phyloP scores from a whole-genome alignment of 345 rosid genomes.

The Murraya paniculata region DNA sequence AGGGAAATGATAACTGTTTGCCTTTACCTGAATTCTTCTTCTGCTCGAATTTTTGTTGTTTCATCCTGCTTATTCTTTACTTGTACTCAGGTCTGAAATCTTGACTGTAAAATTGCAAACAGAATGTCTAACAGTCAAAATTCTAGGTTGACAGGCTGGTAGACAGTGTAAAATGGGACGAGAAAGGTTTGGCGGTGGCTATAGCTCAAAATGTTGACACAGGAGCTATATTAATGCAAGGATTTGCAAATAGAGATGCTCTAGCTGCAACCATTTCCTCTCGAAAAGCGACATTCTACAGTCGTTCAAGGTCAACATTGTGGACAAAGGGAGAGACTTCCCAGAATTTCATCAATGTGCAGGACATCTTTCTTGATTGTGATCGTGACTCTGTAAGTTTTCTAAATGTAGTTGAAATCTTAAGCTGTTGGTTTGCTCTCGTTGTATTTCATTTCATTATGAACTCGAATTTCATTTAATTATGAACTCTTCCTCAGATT shows the following conservation, averaged over 20 bases:
- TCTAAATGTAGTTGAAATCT: not conserved
- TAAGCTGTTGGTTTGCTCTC: not conserved
- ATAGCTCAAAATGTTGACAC: constrained; percentile 93
- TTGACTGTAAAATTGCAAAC: not conserved
- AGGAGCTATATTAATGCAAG: constrained; percentile 93
- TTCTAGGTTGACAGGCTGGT: constrained; percentile 65
- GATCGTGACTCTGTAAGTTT: constrained; percentile 79
- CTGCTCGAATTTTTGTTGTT: not conserved
- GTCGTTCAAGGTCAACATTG: constrained; percentile 77
- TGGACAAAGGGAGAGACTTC: constrained; percentile 97
- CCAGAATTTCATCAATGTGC: constrained; percentile 75
- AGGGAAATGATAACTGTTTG: not conserved
- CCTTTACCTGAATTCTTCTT: not conserved
- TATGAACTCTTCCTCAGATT: constrained; percentile 44
- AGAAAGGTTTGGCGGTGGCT: constrained; percentile 90
- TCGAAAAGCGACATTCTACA: constrained; percentile 84
- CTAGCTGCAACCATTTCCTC: constrained; percentile 64
- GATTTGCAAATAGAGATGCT: constrained; percentile 80
- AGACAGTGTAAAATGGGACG: constrained; percentile 88
- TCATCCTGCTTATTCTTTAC: not conserved
- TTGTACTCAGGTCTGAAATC: not conserved
- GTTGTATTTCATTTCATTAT: not conserved
- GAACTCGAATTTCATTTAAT: constrained; percentile 1
- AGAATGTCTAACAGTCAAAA: constrained; percentile 3
- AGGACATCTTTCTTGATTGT: constrained; percentile 73